A percentile compares a stretch with the other conserved stretches of the same genome.
phyloP scores from a whole-genome alignment of 164 flowering plant genomes.

The Santalum album region DNA sequence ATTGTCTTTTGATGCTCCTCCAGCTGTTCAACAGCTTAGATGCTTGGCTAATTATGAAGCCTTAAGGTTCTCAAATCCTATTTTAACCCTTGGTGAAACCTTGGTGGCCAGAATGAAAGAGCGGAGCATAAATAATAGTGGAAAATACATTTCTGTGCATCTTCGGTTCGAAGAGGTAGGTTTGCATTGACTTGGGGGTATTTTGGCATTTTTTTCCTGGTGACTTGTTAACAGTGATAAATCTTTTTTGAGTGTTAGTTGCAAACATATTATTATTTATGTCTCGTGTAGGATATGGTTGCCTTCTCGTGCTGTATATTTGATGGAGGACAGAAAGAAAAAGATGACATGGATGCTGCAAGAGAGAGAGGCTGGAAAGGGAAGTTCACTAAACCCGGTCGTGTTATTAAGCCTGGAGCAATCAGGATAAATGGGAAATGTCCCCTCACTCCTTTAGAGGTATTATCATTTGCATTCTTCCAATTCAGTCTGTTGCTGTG shows the following conservation, averaged over 20 bases:
- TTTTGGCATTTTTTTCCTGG: not conserved
- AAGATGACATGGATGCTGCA: conserved; percentile 70
- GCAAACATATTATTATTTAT: not conserved
- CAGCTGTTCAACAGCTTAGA: conserved; percentile 79
- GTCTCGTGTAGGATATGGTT: conserved; percentile 77
- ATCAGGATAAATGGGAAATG: conserved; percentile 87
- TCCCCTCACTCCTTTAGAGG: conserved; percentile 96
- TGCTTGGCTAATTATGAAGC: conserved; percentile 97
- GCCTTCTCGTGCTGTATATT: conserved; percentile 95
- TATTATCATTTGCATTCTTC: conserved; percentile 15
- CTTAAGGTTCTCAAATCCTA: conserved; percentile 63
- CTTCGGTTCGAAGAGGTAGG: conserved; percentile 95
- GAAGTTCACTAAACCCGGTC: conserved; percentile 85
- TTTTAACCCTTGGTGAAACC: conserved; percentile 47
- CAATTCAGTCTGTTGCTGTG: not conserved
- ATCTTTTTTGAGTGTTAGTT: not conserved
- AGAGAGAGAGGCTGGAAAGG: conserved; percentile 97
- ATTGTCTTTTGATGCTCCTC: conserved; percentile 81
- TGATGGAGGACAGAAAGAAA: conserved; percentile 86
- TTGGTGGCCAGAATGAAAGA: conserved; percentile 83
- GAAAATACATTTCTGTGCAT: conserved; percentile 88
- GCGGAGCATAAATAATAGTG: conserved; percentile 55
- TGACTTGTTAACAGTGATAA: not conserved
- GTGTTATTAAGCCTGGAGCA: conserved; percentile 79
- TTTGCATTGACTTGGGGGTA: not conserved